A percentile compares a stretch with the other conserved stretches of the same genome.
These are phyloP conservation scores for Rhododendron vialii DNA, from an alignment of 148 eudicot species.

Conservation along the genomic window DNA sequence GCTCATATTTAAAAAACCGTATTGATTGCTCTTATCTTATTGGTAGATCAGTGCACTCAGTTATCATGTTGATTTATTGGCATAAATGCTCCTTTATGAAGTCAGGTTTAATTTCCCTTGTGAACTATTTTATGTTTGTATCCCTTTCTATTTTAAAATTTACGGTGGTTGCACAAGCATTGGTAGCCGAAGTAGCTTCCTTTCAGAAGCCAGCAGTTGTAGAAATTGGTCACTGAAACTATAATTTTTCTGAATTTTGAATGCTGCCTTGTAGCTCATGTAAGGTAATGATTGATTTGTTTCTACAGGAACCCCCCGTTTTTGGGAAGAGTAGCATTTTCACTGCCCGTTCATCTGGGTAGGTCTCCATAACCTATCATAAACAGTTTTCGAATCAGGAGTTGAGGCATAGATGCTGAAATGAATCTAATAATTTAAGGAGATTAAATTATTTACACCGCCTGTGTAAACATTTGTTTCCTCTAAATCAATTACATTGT, in stretches of 20 bases:
- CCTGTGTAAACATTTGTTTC: no score
- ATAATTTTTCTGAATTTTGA: neutral
- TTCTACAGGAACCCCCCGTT: constrained; percentile 66
- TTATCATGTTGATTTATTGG: neutral
- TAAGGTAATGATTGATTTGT: constrained; percentile 4
- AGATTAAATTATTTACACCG: no score
- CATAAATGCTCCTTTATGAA: neutral
- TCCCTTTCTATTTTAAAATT: neutral
- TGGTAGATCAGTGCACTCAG: neutral
- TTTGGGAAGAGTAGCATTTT: constrained; percentile 70
- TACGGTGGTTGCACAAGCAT: neutral
- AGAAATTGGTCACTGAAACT: neutral
- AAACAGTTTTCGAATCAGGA: neutral
- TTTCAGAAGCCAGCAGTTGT: constrained; percentile 1
- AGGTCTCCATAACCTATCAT: constrained; percentile 10
- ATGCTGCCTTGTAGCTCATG: neutral
- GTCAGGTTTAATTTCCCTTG: neutral
- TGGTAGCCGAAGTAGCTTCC: neutral
- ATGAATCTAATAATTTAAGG: no score
- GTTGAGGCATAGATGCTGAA: neutral
- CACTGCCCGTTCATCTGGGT: constrained; percentile 66
- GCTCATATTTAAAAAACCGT: neutral
- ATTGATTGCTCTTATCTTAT: neutral
- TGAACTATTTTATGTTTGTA: neutral
- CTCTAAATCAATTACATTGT: no score